These are phyloP conservation scores for Leccinum griseonigrum DNA, from an alignment of 1,284 basidiomycete genomes.

Conservation along the genomic window DNA sequence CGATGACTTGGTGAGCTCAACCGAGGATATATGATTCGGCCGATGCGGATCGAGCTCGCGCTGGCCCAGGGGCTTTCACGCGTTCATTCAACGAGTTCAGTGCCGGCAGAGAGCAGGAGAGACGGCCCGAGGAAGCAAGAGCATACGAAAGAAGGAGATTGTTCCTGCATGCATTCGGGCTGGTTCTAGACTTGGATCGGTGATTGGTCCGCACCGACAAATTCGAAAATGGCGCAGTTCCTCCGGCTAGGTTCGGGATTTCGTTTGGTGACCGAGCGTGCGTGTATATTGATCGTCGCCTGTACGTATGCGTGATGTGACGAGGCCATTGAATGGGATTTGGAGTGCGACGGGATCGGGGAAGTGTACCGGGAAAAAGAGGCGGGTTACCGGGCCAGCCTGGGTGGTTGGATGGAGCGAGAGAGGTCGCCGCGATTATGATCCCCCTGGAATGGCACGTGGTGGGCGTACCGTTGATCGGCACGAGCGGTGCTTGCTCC, in stretches of 20 bases:
- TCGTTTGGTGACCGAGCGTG: not conserved
- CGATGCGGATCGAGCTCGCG: not conserved
- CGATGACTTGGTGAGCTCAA: not conserved
- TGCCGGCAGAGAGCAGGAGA: not conserved
- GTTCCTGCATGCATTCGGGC: not conserved
- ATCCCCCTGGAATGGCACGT: not conserved
- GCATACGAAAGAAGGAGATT: not conserved
- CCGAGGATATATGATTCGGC: not conserved
- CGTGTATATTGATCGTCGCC: not conserved
- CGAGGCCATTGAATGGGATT: not conserved
- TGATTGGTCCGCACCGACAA: not conserved
- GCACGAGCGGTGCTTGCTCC: not conserved
- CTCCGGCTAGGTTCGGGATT: not conserved
- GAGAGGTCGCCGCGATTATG: not conserved
- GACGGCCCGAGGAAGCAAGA: not conserved
- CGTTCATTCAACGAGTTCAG: not conserved
- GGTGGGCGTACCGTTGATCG: not conserved
- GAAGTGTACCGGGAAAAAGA: not conserved
- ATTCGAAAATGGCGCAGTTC: not conserved
- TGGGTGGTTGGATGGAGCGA: not conserved
- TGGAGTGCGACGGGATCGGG: not conserved
- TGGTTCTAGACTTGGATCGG: not conserved
- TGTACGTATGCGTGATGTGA: not conserved
- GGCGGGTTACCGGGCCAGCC: not conserved
- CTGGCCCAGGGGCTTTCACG: not conserved